Percentiles rank a stretch among this genome's conserved stretches.
These are phyloP conservation scores for Calonectria leucothoes DNA, from an alignment of 2,329 filamentous ascomycete genomes.

Conservation along the genomic window DNA sequence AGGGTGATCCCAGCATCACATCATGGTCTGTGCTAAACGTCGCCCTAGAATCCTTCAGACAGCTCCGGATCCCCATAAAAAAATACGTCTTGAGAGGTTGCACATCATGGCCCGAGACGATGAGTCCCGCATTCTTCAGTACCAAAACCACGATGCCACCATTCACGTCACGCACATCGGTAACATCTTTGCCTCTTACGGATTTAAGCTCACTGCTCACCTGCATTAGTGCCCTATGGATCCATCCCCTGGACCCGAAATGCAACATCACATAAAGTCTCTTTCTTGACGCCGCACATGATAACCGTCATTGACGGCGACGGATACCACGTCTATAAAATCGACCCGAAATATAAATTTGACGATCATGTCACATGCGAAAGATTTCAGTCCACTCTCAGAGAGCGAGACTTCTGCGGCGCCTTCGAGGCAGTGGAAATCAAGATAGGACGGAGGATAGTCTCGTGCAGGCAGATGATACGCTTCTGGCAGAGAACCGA, in stretches of 20 bases:
- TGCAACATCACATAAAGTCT: not conserved
- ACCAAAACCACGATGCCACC: conserved; percentile 17
- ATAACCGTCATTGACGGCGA: conserved; percentile 2
- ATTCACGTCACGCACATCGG: conserved; percentile 16
- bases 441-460: not conserved
- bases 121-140: conserved; percentile 20
- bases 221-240: not conserved
- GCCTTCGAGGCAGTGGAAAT: not conserved
- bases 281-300: conserved; percentile 5
- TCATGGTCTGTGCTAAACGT: not conserved
- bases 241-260: not conserved
- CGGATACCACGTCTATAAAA: conserved; percentile 4
- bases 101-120: conserved; percentile 26
- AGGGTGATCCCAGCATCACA: not conserved
- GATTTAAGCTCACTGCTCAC: not conserved
- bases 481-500: not conserved
- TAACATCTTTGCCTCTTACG: not conserved
- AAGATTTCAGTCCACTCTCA: not conserved
- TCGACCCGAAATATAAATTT: conserved; percentile 13
- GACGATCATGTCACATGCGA: not conserved
- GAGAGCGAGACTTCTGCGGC: not conserved
- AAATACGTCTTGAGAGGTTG: conserved; percentile 7
- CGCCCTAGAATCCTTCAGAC: not conserved
- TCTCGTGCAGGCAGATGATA: not conserved
- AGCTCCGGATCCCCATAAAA: not conserved